Percentiles rank a stretch among this genome's conserved stretches.
Evolutionary conservation across 2,329 filamentous ascomycete species (phyloP).

Genomic region (Botrytis squamosa): DNA sequence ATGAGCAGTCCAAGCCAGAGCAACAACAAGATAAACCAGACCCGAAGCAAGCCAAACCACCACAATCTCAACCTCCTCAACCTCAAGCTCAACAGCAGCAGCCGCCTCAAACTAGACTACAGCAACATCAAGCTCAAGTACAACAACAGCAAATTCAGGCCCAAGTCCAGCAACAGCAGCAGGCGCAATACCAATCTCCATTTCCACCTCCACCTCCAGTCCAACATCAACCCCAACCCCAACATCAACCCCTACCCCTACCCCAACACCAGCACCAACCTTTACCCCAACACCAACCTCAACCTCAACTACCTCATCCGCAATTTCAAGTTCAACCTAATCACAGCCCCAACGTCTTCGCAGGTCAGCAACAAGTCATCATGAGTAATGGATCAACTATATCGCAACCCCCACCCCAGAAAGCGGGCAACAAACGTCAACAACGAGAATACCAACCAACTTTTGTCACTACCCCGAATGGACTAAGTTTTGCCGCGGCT

Average conservation of each 20-base stretch:
- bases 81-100: neutral
- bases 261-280: neutral
- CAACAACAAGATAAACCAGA: neutral
- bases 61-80: neutral
- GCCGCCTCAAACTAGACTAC: neutral
- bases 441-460: constrained; percentile 7
- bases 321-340: constrained; percentile 11
- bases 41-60: neutral
- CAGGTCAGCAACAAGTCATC: constrained; percentile 14
- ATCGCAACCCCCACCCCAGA: constrained; percentile 3
- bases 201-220: neutral
- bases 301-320: constrained; percentile 5
- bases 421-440: constrained; percentile 2
- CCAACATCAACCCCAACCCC: neutral
- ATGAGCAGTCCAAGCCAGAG: neutral
- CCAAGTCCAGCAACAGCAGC: neutral
- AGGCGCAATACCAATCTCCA: constrained; percentile 1
- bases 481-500: constrained; percentile 15
- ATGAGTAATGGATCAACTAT: constrained; percentile 13
- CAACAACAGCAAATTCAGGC: neutral
- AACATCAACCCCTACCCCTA: neutral
- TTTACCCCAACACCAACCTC: neutral
- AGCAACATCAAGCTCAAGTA: constrained; percentile 1
- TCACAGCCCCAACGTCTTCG: neutral
- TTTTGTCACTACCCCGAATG: constrained; percentile 6